phyloP scores from a whole-genome alignment of 495 filamentous ascomycete species.

The Amorphotheca resinae region DNA sequence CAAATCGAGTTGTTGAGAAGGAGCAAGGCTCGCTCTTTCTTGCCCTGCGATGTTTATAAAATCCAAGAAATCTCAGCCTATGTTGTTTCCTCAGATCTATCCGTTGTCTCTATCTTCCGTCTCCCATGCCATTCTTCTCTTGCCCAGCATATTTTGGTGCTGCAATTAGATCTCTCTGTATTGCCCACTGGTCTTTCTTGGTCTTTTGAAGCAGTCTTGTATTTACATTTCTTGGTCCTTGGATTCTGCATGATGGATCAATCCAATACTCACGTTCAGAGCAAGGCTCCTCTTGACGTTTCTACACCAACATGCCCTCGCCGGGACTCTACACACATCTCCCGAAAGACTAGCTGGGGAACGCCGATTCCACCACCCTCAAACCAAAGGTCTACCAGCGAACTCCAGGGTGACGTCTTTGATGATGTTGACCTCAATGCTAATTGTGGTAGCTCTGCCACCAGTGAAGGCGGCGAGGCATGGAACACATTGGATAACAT shows the following conservation, averaged over 20 bases:
- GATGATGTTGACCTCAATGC: conserved; percentile 13
- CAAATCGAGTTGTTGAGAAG: too few relatives aligned
- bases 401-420: conserved; percentile 8
- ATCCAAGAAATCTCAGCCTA: neutral
- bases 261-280: neutral
- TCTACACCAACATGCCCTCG: conserved; percentile 24
- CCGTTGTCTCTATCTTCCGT: neutral
- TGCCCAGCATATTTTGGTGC: conserved; percentile 20
- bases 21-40: conserved; percentile 2
- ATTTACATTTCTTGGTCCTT: conserved; percentile 23
- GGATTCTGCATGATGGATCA: conserved; percentile 22
- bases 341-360: conserved; percentile 24
- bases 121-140: conserved; percentile 20
- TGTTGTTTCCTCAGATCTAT: conserved; percentile 1
- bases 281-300: conserved; percentile 10
- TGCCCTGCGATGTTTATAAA: conserved; percentile 1
- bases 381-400: conserved; percentile 9
- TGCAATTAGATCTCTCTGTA: conserved; percentile 17
- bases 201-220: conserved; percentile 27
- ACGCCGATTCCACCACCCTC: conserved; percentile 19
- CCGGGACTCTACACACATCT: conserved; percentile 23
- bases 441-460: conserved; percentile 14
- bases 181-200: conserved; percentile 26
- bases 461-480: conserved; percentile 16
- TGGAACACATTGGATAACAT: conserved; percentile 33